Percentiles rank a stretch among this genome's conserved stretches.
These are phyloP conservation scores for Ustilago trichophora DNA, from an alignment of 1,284 basidiomycete species.

Conservation along the genomic window DNA sequence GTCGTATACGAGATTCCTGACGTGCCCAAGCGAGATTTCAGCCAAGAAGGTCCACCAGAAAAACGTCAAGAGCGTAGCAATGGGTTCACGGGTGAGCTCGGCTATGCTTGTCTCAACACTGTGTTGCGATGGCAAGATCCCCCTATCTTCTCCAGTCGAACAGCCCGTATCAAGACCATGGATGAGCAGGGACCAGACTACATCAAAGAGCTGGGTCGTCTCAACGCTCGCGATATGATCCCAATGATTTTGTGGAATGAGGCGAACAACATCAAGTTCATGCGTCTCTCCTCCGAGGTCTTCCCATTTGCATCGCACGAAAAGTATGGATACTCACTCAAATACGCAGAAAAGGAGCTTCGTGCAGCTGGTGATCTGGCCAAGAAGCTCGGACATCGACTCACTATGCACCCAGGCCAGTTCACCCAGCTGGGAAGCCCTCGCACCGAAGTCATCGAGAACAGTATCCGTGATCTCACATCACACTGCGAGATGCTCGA, in stretches of 20 bases:
- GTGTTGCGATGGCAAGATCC: conserved; percentile 78
- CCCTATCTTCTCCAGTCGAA: conserved; percentile 79
- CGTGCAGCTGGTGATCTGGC: conserved; percentile 77
- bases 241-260: conserved; percentile 73
- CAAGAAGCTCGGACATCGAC: conserved; percentile 78
- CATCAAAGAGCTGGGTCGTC: conserved; percentile 79
- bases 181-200: conserved; percentile 82
- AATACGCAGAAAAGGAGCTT: conserved; percentile 73
- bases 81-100: conserved; percentile 63
- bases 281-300: conserved; percentile 72
- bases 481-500: conserved; percentile 89
- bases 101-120: conserved; percentile 85
- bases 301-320: conserved; percentile 89
- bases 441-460: conserved; percentile 76
- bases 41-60: conserved; percentile 43
- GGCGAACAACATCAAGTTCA: conserved; percentile 59
- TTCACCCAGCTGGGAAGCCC: conserved; percentile 86
- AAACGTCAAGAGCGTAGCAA: conserved; percentile 29
- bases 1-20: conserved; percentile 76
- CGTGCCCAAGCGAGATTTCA: conserved; percentile 62
- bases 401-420: conserved; percentile 85
- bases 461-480: conserved; percentile 79
- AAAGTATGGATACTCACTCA: conserved; percentile 80
- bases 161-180: conserved; percentile 79
- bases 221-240: conserved; percentile 75